Evolutionary conservation across 306 rosid species (phyloP).

Genomic region (Casuarina cunninghamiana): DNA sequence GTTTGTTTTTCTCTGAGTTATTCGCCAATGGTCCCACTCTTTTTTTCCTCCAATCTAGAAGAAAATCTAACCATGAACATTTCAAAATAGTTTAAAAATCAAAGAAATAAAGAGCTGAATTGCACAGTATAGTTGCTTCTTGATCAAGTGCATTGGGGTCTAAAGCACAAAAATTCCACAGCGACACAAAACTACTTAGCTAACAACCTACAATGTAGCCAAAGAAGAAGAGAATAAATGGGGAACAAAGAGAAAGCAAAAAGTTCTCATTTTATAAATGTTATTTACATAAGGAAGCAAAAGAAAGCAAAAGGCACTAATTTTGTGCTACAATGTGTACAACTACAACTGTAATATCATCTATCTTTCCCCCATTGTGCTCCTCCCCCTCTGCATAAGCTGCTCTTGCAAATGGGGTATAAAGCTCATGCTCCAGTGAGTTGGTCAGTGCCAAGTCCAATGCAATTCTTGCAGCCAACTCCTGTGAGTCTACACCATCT

Average conservation of each 20-base stretch:
- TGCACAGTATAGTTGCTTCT: not conserved
- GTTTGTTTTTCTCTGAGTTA: no score
- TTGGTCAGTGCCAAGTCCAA: no score
- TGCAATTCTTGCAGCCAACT: no score
- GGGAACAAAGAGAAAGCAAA: not conserved
- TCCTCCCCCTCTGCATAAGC: no score
- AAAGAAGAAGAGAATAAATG: not conserved
- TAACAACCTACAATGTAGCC: not conserved
- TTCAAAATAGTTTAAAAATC: not conserved
- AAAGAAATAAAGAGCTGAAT: not conserved
- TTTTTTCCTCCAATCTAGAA: constrained; percentile 62
- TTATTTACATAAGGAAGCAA: no score
- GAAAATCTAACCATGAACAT: not conserved
- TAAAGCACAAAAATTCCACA: not conserved
- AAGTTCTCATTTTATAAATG: not conserved
- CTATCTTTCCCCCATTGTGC: no score
- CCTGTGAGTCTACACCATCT: no score
- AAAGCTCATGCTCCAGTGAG: no score
- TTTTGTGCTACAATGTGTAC: no score
- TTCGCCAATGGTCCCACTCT: constrained; percentile 49
- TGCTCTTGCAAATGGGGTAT: no score
- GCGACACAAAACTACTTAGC: not conserved
- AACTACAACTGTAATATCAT: no score
- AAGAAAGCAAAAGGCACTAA: no score
- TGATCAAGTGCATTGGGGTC: not conserved